phyloP scores from a whole-genome alignment of 352 stramenopile species.

The Globisporangium barbulae region DNA sequence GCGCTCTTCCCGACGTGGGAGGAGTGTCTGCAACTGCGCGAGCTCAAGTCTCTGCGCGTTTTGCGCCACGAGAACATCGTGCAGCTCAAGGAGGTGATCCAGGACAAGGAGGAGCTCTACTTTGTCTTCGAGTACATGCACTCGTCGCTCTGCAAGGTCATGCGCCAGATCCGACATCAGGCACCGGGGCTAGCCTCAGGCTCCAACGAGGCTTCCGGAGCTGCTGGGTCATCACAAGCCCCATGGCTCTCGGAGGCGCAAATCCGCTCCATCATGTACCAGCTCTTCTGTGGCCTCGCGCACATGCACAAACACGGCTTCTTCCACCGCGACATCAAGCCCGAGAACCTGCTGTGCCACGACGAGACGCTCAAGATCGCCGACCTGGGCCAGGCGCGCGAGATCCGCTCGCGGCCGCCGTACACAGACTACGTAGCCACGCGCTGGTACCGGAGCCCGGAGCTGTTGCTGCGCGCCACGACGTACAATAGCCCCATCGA shows the following conservation, averaged over 20 bases:
- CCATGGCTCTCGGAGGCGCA: slow-evolving; percentile 57
- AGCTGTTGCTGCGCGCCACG: slow-evolving; percentile 56
- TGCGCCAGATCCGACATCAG: slow-evolving; percentile 40
- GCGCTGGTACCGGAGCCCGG: slow-evolving; percentile 76
- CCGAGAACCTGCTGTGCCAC: slow-evolving; percentile 66
- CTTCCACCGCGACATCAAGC: slow-evolving; percentile 84
- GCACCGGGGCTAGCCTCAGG: not conserved
- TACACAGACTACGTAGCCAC: slow-evolving; percentile 79
- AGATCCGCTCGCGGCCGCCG: slow-evolving; percentile 66
- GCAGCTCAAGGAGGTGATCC: slow-evolving; percentile 82
- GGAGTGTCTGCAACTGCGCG: slow-evolving; percentile 75
- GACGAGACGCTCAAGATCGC: slow-evolving; percentile 72
- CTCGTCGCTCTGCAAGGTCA: slow-evolving; percentile 71
- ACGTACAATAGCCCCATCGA: slow-evolving; percentile 83
- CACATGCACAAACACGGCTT: slow-evolving; percentile 85
- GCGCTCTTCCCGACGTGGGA: slow-evolving; percentile 76
- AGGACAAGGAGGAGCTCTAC: slow-evolving; percentile 85
- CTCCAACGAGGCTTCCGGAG: not conserved
- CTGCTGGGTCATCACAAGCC: not conserved
- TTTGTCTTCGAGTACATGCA: slow-evolving; percentile 90
- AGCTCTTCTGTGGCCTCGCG: slow-evolving; percentile 70
- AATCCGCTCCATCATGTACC: slow-evolving; percentile 74
- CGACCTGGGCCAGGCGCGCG: slow-evolving; percentile 65
- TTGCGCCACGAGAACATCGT: slow-evolving; percentile 84
- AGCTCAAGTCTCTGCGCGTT: slow-evolving; percentile 74